Conservation (phyloP, 2,329 filamentous ascomycete genomes). For the Cephalotrichum gorgonifer region DNA sequence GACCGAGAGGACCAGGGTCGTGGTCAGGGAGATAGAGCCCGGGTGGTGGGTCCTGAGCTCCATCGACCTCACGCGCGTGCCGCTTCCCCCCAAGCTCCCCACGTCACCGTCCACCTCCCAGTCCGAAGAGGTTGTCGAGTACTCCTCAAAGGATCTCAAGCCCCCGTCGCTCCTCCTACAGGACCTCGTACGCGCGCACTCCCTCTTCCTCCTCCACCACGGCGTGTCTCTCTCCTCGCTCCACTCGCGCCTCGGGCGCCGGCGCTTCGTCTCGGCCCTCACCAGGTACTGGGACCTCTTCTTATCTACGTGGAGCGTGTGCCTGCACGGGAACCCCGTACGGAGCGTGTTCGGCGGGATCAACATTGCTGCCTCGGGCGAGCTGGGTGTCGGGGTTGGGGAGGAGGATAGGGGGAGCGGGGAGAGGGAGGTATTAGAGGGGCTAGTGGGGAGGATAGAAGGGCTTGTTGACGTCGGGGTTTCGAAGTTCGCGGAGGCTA, state of each 20-base stretch:
- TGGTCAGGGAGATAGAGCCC: slow-evolving; percentile 76
- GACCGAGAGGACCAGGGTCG: slow-evolving; percentile 76
- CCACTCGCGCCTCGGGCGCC: slow-evolving; percentile 51
- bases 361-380: slow-evolving; percentile 81
- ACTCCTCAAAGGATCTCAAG: slow-evolving; percentile 83
- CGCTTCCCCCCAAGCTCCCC: slow-evolving; percentile 45
- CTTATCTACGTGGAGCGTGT: slow-evolving; percentile 70
- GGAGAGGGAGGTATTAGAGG: slow-evolving; percentile 85
- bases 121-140: slow-evolving; percentile 50
- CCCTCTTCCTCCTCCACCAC: slow-evolving; percentile 81
- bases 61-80: slow-evolving; percentile 67
- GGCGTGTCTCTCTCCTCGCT: slow-evolving; percentile 62
- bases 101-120: slow-evolving; percentile 28
- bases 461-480: slow-evolving; percentile 84
- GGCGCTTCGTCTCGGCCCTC: slow-evolving; percentile 62
- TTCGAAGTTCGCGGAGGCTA: slow-evolving; percentile 63
- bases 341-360: slow-evolving; percentile 71
- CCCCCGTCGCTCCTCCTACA: slow-evolving; percentile 67
- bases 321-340: slow-evolving; percentile 81
- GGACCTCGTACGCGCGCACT: slow-evolving; percentile 75
- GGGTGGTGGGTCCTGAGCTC: slow-evolving; percentile 95
- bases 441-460: slow-evolving; percentile 68
- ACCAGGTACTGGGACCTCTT: slow-evolving; percentile 71
- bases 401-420: slow-evolving; percentile 93
- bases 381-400: slow-evolving; percentile 86